Conservation (phyloP, 192 early-diverging fungal genomes). For the Coemansia sp. region DNA sequence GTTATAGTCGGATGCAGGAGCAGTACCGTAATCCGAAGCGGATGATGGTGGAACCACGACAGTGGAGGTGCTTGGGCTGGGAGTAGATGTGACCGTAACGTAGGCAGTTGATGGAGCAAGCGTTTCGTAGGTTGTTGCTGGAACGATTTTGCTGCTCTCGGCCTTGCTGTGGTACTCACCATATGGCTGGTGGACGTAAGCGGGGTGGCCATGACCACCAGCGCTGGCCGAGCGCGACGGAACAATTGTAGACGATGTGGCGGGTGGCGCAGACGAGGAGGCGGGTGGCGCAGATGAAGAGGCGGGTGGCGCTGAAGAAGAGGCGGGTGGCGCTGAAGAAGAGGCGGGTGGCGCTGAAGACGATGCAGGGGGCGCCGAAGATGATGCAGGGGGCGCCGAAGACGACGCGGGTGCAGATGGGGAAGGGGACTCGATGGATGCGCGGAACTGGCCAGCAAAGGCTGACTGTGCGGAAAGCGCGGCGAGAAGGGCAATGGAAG, state of each 20-base stretch:
- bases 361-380: conserved; percentile 5
- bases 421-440: not conserved
- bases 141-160: not conserved
- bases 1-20: conserved; percentile 12
- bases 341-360: conserved; percentile 1
- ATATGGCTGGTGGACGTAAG: conserved; percentile 18
- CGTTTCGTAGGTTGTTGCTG: not conserved
- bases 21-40: not conserved
- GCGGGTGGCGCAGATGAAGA: conserved; percentile 5
- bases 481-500: conserved; percentile 37
- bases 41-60: conserved; percentile 31
- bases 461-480: conserved; percentile 38
- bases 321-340: not conserved
- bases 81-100: conserved; percentile 13
- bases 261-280: conserved; percentile 3
- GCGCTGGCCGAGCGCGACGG: conserved; percentile 10
- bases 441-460: conserved; percentile 25
- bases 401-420: conserved; percentile 11
- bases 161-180: not conserved
- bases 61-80: conserved; percentile 19
- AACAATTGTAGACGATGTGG: conserved; percentile 4
- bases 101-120: not conserved
- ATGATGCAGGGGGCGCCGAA: conserved; percentile 4
- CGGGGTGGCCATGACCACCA: not conserved
- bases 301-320: conserved; percentile 7